Conservation (phyloP, 2,329 filamentous ascomycete genomes). For the Fragosphaeria purpurea region DNA sequence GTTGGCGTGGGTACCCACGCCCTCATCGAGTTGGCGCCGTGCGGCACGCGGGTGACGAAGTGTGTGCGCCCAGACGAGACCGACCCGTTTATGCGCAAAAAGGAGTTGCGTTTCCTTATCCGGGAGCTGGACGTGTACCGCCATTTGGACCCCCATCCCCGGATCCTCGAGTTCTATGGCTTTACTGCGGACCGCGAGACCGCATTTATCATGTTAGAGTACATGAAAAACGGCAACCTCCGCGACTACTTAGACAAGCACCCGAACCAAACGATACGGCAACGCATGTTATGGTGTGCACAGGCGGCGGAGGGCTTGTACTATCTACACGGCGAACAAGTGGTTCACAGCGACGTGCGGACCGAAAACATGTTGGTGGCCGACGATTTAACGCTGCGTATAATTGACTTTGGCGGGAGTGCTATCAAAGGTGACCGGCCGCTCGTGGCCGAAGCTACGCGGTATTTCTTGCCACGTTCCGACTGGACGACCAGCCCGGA, state of each 20-base stretch:
- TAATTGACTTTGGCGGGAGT: conserved; percentile 1
- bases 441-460: not conserved
- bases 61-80: no score
- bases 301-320: not conserved
- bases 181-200: not conserved
- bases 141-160: not conserved
- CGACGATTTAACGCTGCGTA: not conserved
- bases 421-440: not conserved
- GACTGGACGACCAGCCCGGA: not conserved
- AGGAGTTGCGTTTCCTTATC: not conserved
- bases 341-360: not conserved
- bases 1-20: no score
- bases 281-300: not conserved
- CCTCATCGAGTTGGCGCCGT: no score
- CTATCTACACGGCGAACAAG: not conserved
- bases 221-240: not conserved
- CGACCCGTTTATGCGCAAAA: no score
- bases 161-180: not conserved
- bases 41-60: no score
- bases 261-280: not conserved
- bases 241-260: not conserved
- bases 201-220: not conserved
- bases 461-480: not conserved
- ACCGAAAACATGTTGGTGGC: not conserved
- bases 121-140: not conserved